phyloP scores from a whole-genome alignment of 2,329 filamentous ascomycete species.

The Colletotrichum sp. region DNA sequence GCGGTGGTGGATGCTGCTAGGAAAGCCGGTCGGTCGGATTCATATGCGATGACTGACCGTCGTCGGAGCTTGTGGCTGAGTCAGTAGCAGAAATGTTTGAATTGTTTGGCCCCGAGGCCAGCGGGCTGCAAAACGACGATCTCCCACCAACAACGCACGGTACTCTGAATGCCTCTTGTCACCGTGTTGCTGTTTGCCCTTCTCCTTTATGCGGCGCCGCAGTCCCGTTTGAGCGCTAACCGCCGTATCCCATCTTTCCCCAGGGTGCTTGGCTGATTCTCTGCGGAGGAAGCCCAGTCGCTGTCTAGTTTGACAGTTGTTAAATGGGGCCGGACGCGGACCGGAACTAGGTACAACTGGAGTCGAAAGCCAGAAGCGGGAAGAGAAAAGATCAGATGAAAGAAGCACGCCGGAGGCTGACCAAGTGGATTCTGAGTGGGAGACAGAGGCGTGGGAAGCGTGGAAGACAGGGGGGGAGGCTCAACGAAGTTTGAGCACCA shows the following conservation, averaged over 20 bases:
- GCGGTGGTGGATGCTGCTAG: not conserved
- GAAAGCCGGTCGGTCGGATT: not conserved
- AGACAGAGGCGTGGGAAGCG: not conserved
- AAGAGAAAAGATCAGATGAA: conserved; percentile 28
- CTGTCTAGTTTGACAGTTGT: conserved; percentile 3
- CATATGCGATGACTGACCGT: not conserved
- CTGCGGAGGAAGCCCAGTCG: not conserved
- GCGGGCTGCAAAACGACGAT: conserved; percentile 4
- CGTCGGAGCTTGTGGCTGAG: conserved; percentile 9
- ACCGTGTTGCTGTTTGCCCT: not conserved
- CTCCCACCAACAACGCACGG: not conserved
- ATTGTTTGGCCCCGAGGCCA: not conserved
- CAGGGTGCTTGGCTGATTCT: conserved; percentile 2
- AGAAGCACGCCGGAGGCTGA: conserved; percentile 3
- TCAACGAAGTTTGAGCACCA: not conserved
- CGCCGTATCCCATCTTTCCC: not conserved
- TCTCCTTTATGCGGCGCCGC: conserved; percentile 8
- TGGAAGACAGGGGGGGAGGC: conserved; percentile 1
- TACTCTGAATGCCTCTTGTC: not conserved
- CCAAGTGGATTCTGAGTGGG: not conserved
- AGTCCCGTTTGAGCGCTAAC: not conserved
- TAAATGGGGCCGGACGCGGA: not conserved
- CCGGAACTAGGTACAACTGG: not conserved
- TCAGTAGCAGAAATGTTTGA: conserved; percentile 13
- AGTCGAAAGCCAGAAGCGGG: conserved; percentile 5